phyloP scores from a whole-genome alignment of 2,329 filamentous ascomycete species.

The Pyricularia sp. region DNA sequence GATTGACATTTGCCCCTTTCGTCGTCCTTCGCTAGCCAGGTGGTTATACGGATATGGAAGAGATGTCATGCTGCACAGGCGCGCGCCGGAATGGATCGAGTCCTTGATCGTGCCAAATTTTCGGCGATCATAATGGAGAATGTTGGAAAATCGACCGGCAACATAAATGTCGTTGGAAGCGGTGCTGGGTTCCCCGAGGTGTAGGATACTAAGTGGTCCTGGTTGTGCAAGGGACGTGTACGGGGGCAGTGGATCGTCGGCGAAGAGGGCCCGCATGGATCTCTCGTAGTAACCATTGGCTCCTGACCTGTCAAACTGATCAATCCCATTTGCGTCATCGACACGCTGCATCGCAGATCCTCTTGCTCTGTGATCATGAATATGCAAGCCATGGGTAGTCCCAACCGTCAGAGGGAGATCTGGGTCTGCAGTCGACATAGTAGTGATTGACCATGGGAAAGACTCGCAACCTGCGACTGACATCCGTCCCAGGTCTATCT shows the following conservation, averaged over 20 bases:
- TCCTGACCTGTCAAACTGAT: slow-evolving; percentile 17
- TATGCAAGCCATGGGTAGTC: slow-evolving; percentile 70
- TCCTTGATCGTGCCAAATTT: slow-evolving; percentile 70
- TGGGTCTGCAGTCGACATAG: slow-evolving; percentile 61
- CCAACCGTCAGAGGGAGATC: slow-evolving; percentile 72
- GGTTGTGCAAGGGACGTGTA: slow-evolving; percentile 72
- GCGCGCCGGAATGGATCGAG: slow-evolving; percentile 75
- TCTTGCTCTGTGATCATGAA: slow-evolving; percentile 63
- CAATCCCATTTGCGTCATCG: slow-evolving; percentile 27
- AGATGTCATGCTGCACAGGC: slow-evolving; percentile 63
- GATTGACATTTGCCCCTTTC: slow-evolving; percentile 43
- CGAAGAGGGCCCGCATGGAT: slow-evolving; percentile 30
- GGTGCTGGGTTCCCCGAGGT: slow-evolving; percentile 52
- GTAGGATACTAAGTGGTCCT: slow-evolving; percentile 73
- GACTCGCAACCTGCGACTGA: slow-evolving; percentile 57
- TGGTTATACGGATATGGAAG: slow-evolving; percentile 60
- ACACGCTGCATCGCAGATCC: slow-evolving; percentile 15
- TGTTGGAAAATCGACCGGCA: slow-evolving; percentile 78
- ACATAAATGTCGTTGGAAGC: slow-evolving; percentile 71
- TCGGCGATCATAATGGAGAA: slow-evolving; percentile 81
- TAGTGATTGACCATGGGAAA: slow-evolving; percentile 77
- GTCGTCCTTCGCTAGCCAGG: slow-evolving; percentile 48
- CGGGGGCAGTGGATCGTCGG: slow-evolving; percentile 39
- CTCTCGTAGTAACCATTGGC: slow-evolving; percentile 21
- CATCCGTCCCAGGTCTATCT: slow-evolving; percentile 71